Evolutionary conservation across 305 asterid species (phyloP).

Genomic region (Plantago coronopus): DNA sequence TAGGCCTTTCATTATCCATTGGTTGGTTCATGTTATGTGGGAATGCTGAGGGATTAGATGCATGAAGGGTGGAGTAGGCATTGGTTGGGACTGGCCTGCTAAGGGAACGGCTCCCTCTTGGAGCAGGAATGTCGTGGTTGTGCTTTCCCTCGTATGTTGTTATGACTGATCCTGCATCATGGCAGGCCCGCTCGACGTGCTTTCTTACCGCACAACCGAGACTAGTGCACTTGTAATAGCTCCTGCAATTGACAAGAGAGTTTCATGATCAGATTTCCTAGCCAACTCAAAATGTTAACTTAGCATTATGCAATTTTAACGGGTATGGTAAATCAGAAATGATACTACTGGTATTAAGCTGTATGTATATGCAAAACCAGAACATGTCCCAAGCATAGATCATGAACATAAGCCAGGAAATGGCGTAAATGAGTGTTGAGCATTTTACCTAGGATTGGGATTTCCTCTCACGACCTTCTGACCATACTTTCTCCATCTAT

Average conservation of each 20-base stretch:
- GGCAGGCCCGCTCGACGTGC: slow-evolving; percentile 75
- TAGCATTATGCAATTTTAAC: too few relatives aligned
- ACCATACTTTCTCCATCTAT: slow-evolving; percentile 89
- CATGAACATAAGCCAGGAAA: not conserved
- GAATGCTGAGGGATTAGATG: slow-evolving; percentile 38
- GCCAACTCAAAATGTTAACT: not conserved
- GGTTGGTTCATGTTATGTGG: slow-evolving; percentile 35
- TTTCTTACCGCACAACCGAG: slow-evolving; percentile 63
- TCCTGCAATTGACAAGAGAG: slow-evolving; percentile 35
- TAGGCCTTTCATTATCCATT: slow-evolving; percentile 30
- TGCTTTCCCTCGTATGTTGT: slow-evolving; percentile 86
- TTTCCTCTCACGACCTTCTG: slow-evolving; percentile 86
- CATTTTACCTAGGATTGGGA: slow-evolving; percentile 77
- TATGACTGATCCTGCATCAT: slow-evolving; percentile 57
- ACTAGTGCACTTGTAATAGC: slow-evolving; percentile 84
- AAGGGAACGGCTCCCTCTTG: slow-evolving; percentile 55
- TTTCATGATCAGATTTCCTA: slow-evolving; percentile 14
- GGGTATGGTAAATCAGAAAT: too few relatives aligned
- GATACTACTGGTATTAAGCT: not conserved
- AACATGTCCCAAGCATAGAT: not conserved
- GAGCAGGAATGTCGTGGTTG: slow-evolving; percentile 78
- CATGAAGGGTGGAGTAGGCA: slow-evolving; percentile 28
- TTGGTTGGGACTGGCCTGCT: slow-evolving; percentile 33
- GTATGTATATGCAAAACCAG: not conserved
- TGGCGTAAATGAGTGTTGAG: not conserved